phyloP scores from a whole-genome alignment of 2,329 filamentous ascomycete genomes.

The Lasiodiplodia sp. region DNA sequence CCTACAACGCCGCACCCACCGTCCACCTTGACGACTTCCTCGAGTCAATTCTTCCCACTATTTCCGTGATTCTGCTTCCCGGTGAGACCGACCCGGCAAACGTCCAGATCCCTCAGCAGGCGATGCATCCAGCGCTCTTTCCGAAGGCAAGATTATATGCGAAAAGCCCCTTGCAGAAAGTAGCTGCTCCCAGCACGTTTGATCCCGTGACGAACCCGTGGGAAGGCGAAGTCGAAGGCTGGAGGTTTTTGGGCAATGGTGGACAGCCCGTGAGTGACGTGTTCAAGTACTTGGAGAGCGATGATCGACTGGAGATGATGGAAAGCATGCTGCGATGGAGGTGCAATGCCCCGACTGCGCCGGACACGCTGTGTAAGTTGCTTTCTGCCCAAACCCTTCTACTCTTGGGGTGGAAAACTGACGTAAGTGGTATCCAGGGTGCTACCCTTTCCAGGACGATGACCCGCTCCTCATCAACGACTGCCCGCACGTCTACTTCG shows the following conservation, averaged over 20 bases:
- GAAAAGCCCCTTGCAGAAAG: conserved; percentile 50
- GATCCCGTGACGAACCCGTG: conserved; percentile 92
- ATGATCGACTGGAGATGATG: conserved; percentile 83
- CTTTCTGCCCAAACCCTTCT: not conserved
- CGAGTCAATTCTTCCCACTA: conserved; percentile 77
- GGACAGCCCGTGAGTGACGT: conserved; percentile 95
- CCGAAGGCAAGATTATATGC: conserved; percentile 75
- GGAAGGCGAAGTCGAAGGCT: conserved; percentile 89
- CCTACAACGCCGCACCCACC: conserved; percentile 87
- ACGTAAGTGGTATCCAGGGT: conserved; percentile 65
- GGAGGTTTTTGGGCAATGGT: conserved; percentile 83
- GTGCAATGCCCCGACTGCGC: conserved; percentile 88
- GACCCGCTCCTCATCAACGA: conserved; percentile 87
- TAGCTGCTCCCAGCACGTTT: conserved; percentile 71
- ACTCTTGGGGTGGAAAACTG: not conserved
- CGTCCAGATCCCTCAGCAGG: conserved; percentile 87
- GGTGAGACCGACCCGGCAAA: conserved; percentile 88
- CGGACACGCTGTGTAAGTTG: conserved; percentile 87
- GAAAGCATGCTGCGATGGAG: conserved; percentile 94
- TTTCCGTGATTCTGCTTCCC: conserved; percentile 88
- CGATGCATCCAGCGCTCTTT: conserved; percentile 92
- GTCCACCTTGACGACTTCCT: conserved; percentile 86
- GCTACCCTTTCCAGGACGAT: conserved; percentile 92
- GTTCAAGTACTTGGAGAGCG: conserved; percentile 75
- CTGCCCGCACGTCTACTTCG: conserved; percentile 91